Base-by-base conservation (phyloP, 2,329 filamentous ascomycete species). In the Mollisia scopiformis region DNA sequence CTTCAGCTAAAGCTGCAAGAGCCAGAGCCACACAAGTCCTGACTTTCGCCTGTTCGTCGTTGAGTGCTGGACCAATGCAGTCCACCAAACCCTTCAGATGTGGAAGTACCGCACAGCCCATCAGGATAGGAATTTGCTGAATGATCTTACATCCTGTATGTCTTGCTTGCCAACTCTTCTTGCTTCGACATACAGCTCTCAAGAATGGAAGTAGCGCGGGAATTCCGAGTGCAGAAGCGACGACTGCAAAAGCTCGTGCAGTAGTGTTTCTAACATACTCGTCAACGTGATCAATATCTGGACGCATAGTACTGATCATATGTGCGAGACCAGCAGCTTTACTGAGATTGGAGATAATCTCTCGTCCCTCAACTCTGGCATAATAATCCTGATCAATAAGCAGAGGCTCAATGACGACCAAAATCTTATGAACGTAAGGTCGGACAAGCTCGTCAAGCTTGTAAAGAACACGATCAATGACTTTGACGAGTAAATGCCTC, bases 331-430 rank as follows among this genome's bases (percentile, higher is more conserved):
- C 96, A 64, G 96, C 95, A 25, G 95, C 95, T 77, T 99, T 99
- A 74, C 91, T 91, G 53, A 99, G 86, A 75, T 99, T 99, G 58
- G 94, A 98, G 70, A 99, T 99, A 70, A 99, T 99, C 76, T 99
- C 95, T 69, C 95, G 92, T 76, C 95, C 95, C 77, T 99, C 95
- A 5, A 99, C 95, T 75, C 95, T 90, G 43, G 96, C 95, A 76
- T 99, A 99, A 79, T 99, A 99, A 78, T 99, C 96, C 79, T 99
- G 95, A 74, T 99, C 96, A 72, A 99, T 99, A 67, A 99, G 90
- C 53, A 99, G 82, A n/a, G 95, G 95, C 76, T 99, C 96, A 70
- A 99, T 99, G 73, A 99, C 95, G 56, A 99, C 95, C 60, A 99
- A 79, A 64, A 99, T 99, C 80, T 98, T 98, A 81, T 99, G 96